Evolutionary conservation across 805 yeast genomes (phyloP).

Genomic region (Wickerhamiella cacticola): DNA sequence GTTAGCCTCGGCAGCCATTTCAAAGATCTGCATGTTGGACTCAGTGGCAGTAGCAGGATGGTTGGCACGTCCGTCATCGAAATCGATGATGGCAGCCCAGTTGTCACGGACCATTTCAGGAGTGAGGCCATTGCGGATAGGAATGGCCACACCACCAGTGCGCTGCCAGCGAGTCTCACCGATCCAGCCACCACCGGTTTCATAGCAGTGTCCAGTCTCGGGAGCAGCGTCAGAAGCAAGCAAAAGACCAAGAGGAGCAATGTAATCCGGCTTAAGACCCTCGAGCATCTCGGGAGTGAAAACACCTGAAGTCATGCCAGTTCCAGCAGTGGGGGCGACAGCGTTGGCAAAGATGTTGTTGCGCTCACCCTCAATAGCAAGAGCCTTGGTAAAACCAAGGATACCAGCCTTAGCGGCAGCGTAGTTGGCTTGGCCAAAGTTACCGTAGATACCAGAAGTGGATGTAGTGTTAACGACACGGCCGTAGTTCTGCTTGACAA

Average conservation of each 20-base stretch:
- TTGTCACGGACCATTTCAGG: conserved; percentile 63
- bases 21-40: conserved; percentile 65
- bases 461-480: conserved; percentile 80
- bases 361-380: conserved; percentile 85
- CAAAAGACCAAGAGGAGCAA: conserved; percentile 78
- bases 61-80: conserved; percentile 42
- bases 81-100: conserved; percentile 57
- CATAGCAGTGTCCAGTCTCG: conserved; percentile 71
- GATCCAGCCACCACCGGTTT: conserved; percentile 94
- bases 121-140: conserved; percentile 32
- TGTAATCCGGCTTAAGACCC: conserved; percentile 74
- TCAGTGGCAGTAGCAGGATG: conserved; percentile 56
- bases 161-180: conserved; percentile 94
- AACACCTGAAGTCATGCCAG: conserved; percentile 89
- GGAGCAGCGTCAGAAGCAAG: conserved; percentile 65
- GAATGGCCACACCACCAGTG: conserved; percentile 63
- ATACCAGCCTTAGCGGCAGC: conserved; percentile 88
- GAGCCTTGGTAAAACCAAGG: conserved; percentile 69
- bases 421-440: conserved; percentile 94
- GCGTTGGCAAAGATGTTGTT: conserved; percentile 62
- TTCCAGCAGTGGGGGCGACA: conserved; percentile 96
- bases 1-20: conserved; percentile 34
- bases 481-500: conserved; percentile 66
- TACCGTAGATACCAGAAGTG: conserved; percentile 94
- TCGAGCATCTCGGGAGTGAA: conserved; percentile 70